Percentiles rank a stretch among this genome's conserved stretches.
Conservation (phyloP, 2,329 filamentous ascomycete species). For the Epicoccum sorghinum region DNA sequence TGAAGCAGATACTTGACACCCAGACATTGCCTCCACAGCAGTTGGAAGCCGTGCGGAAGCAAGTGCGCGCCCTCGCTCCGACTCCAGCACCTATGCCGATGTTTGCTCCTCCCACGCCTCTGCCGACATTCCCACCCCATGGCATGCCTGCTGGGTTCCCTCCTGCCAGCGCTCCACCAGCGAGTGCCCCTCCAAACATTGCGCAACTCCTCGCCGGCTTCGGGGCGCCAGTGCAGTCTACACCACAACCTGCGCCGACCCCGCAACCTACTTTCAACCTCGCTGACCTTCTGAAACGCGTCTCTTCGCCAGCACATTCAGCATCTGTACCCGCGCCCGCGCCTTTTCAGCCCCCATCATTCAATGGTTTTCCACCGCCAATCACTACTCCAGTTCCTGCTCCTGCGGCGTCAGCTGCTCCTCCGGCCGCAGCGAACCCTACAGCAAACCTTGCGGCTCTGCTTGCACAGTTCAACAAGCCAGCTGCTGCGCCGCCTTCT, state of each 20-base stretch:
- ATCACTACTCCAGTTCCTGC: constrained; percentile 30
- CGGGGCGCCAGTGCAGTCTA: constrained; percentile 26
- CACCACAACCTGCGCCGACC: constrained; percentile 27
- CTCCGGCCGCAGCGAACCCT: constrained; percentile 34
- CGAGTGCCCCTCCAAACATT: constrained; percentile 33
- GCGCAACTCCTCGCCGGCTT: constrained; percentile 40
- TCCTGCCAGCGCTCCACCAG: constrained; percentile 24
- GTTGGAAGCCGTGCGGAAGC: constrained; percentile 81
- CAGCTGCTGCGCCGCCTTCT: constrained; percentile 24
- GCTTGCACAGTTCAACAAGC: constrained; percentile 40
- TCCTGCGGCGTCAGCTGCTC: constrained; percentile 28
- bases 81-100: constrained; percentile 58
- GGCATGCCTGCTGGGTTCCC: constrained; percentile 23
- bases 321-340: constrained; percentile 30
- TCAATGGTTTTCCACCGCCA: constrained; percentile 29
- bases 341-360: constrained; percentile 39
- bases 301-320: constrained; percentile 36
- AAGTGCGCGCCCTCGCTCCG: constrained; percentile 77
- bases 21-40: constrained; percentile 81
- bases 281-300: constrained; percentile 37
- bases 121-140: constrained; percentile 38
- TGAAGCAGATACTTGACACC: constrained; percentile 79
- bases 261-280: constrained; percentile 34
- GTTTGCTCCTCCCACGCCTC: constrained; percentile 39
- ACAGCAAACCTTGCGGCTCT: constrained; percentile 40